These are phyloP conservation scores for Ambrosiella cleistominuta DNA, from an alignment of 2,329 filamentous ascomycete genomes.

Conservation along the genomic window DNA sequence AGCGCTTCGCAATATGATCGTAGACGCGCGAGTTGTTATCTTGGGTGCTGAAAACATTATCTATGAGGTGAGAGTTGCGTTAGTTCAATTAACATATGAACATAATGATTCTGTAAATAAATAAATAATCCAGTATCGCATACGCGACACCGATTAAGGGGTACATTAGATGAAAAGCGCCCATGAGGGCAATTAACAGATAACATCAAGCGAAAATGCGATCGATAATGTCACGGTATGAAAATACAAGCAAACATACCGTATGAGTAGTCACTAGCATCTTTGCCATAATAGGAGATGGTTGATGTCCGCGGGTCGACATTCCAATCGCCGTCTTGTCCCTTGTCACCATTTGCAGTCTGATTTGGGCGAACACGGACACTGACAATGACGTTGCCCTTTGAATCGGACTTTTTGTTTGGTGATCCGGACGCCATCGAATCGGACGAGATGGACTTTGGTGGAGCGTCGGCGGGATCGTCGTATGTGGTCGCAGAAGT, in stretches of 20 bases:
- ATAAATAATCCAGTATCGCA: neutral
- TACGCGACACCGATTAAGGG: neutral
- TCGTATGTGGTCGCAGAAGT: constrained; percentile 82
- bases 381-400: constrained; percentile 91
- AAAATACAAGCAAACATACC: constrained; percentile 35
- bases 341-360: constrained; percentile 38
- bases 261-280: constrained; percentile 84
- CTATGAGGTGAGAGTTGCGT: constrained; percentile 27
- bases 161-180: neutral
- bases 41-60: constrained; percentile 89
- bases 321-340: constrained; percentile 67
- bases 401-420: constrained; percentile 47
- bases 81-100: neutral
- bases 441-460: constrained; percentile 18
- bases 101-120: neutral
- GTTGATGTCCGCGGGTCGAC: constrained; percentile 70
- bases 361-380: constrained; percentile 81
- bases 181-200: neutral
- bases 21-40: constrained; percentile 94
- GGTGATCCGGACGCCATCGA: constrained; percentile 19
- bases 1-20: constrained; percentile 78
- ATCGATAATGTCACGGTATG: too few relatives aligned
- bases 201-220: neutral
- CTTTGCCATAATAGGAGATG: constrained; percentile 70
- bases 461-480: constrained; percentile 45